These are phyloP conservation scores for Firmiana major DNA, from an alignment of 345 rosid genomes.

Conservation along the genomic window DNA sequence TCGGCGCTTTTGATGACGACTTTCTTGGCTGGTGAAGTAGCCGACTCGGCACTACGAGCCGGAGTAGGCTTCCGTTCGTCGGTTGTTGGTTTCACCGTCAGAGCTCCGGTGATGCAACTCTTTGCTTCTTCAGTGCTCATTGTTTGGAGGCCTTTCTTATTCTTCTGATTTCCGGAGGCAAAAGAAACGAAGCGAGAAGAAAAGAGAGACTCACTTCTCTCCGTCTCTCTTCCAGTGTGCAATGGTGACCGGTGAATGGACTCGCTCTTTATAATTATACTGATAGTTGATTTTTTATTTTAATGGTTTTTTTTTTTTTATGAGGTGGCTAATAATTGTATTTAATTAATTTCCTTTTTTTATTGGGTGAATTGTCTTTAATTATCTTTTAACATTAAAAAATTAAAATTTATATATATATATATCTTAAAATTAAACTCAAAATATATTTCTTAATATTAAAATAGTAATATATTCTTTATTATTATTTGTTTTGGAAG, in stretches of 20 bases:
- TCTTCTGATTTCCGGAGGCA: neutral
- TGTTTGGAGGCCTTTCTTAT: neutral
- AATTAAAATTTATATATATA: too few relatives aligned
- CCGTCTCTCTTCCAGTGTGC: too few relatives aligned
- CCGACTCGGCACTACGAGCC: constrained; percentile 24
- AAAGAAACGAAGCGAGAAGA: neutral
- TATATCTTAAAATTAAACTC: too few relatives aligned
- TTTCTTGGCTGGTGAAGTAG: constrained; percentile 44
- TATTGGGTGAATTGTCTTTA: too few relatives aligned
- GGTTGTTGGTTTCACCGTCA: constrained; percentile 35
- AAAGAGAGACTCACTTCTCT: neutral
- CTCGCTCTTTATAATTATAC: neutral
- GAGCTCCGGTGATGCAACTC: constrained; percentile 51
- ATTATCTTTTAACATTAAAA: too few relatives aligned
- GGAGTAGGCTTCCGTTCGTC: constrained; percentile 53
- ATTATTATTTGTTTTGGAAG: too few relatives aligned
- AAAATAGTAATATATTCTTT: too few relatives aligned
- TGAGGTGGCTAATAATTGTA: too few relatives aligned
- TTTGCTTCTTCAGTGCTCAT: constrained; percentile 56
- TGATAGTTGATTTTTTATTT: neutral
- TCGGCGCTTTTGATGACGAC: constrained; percentile 87
- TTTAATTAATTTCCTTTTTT: too few relatives aligned
- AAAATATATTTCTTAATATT: too few relatives aligned
- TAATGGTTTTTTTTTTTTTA: too few relatives aligned
- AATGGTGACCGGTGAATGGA: too few relatives aligned